Evolutionary conservation across 306 rosid genomes (phyloP).

Genomic region (Castanopsis chinensis): DNA sequence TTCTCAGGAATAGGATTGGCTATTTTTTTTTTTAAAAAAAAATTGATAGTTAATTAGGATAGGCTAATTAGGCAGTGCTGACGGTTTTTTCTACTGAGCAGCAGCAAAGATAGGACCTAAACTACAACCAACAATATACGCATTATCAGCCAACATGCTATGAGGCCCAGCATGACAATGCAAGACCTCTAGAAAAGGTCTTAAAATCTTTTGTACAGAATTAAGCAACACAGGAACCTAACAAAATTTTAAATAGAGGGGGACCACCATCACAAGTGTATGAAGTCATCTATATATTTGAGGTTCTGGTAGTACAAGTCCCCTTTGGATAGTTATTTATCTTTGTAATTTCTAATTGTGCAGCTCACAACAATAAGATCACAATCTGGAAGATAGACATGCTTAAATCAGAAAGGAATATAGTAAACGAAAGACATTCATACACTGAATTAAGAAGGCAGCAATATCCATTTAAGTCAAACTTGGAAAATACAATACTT

Average conservation of each 20-base stretch:
- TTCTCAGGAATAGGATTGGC: not conserved
- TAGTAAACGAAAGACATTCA: not conserved
- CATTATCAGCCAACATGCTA: not conserved
- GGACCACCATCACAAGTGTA: too few relatives aligned
- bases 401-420: not conserved
- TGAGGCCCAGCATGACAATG: not conserved
- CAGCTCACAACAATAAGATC: not conserved
- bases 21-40: too few relatives aligned
- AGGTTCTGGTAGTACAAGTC: not conserved
- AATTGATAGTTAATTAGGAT: too few relatives aligned
- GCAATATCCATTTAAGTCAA: not conserved
- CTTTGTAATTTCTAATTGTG: not conserved
- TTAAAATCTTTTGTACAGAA: too few relatives aligned
- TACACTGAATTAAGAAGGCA: not conserved
- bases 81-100: not conserved
- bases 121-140: not conserved
- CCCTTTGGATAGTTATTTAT: not conserved
- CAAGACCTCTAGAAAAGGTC: too few relatives aligned
- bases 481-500: conserved; percentile 34
- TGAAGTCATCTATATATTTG: too few relatives aligned
- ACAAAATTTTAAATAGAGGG: not conserved
- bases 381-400: not conserved
- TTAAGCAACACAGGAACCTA: not conserved
- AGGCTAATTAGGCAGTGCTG: not conserved
- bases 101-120: not conserved